Evolutionary conservation across 2,329 filamentous ascomycete species (phyloP).

Genomic region (Macroventuria anomochaeta): DNA sequence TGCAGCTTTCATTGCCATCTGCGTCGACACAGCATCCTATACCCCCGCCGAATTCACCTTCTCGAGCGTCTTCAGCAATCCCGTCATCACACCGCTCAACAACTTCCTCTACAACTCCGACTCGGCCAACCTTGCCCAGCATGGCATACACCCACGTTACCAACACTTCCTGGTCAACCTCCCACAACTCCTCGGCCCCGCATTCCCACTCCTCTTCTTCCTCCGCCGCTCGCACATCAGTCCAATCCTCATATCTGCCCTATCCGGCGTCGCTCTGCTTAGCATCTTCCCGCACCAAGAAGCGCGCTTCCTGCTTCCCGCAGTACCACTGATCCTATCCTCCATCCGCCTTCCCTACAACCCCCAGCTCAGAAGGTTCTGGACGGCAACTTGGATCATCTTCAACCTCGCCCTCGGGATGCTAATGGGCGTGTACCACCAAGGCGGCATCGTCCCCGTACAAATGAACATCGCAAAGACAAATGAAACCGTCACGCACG

Average conservation of each 20-base stretch:
- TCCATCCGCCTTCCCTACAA: conserved; percentile 69
- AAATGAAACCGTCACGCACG: conserved; percentile 68
- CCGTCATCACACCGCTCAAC: conserved; percentile 60
- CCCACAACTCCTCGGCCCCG: conserved; percentile 60
- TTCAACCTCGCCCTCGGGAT: conserved; percentile 74
- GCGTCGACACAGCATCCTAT: conserved; percentile 87
- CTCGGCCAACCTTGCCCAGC: conserved; percentile 57
- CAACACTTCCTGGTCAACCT: conserved; percentile 60
- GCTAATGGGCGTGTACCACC: conserved; percentile 82
- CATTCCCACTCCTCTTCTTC: conserved; percentile 55
- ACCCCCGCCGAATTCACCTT: conserved; percentile 66
- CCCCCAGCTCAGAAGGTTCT: conserved; percentile 54
- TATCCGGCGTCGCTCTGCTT: conserved; percentile 73
- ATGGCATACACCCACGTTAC: conserved; percentile 61
- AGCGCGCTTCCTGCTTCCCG: conserved; percentile 77
- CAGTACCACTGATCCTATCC: conserved; percentile 77
- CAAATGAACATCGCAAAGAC: conserved; percentile 77
- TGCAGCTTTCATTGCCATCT: conserved; percentile 75
- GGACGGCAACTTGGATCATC: conserved; percentile 68
- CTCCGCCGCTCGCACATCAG: conserved; percentile 59
- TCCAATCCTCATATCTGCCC: conserved; percentile 72
- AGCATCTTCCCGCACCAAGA: conserved; percentile 82
- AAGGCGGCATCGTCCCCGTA: conserved; percentile 77
- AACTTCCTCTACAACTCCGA: conserved; percentile 60
- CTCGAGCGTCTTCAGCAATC: conserved; percentile 64